phyloP scores from a whole-genome alignment of 441 rosid genomes.

The Oxalis stricta region DNA sequence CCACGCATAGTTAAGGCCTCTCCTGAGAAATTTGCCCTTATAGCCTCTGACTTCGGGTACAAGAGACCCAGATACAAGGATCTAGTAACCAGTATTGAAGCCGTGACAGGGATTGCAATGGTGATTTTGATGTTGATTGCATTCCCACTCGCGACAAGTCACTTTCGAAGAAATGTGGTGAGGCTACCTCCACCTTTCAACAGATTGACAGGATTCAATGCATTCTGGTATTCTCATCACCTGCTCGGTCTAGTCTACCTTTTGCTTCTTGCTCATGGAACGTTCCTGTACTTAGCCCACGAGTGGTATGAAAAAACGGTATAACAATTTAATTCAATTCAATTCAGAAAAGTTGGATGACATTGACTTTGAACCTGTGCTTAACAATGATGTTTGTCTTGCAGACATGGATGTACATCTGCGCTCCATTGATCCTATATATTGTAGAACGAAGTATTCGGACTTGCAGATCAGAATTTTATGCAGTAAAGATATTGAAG shows the following conservation, averaged over 20 bases:
- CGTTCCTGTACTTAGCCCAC: conserved; percentile 49
- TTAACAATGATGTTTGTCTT: conserved; percentile 13
- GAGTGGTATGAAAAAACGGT: conserved; percentile 72
- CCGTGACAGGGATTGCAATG: conserved; percentile 69
- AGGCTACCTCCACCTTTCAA: conserved; percentile 71
- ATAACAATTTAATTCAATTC: conserved; percentile 27
- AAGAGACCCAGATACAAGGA: conserved; percentile 51
- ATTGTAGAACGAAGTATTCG: conserved; percentile 62
- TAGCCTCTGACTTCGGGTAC: conserved; percentile 40
- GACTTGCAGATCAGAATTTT: conserved; percentile 63
- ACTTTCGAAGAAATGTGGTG: conserved; percentile 50
- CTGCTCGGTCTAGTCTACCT: conserved; percentile 64
- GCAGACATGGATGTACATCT: conserved; percentile 94
- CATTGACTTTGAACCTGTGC: too few relatives aligned
- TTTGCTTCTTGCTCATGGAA: conserved; percentile 70
- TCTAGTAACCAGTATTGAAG: conserved; percentile 55
- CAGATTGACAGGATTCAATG: conserved; percentile 78
- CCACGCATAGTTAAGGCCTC: conserved; percentile 49
- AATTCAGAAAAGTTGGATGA: too few relatives aligned
- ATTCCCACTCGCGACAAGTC: conserved; percentile 57
- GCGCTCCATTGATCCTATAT: conserved; percentile 68
- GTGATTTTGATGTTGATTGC: conserved; percentile 51
- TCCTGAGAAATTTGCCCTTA: conserved; percentile 43
- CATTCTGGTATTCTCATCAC: conserved; percentile 97
- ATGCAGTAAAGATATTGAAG: conserved; percentile 60